Base-by-base conservation (phyloP, 2,329 filamentous ascomycete species). In the Ophiostoma ips region DNA sequence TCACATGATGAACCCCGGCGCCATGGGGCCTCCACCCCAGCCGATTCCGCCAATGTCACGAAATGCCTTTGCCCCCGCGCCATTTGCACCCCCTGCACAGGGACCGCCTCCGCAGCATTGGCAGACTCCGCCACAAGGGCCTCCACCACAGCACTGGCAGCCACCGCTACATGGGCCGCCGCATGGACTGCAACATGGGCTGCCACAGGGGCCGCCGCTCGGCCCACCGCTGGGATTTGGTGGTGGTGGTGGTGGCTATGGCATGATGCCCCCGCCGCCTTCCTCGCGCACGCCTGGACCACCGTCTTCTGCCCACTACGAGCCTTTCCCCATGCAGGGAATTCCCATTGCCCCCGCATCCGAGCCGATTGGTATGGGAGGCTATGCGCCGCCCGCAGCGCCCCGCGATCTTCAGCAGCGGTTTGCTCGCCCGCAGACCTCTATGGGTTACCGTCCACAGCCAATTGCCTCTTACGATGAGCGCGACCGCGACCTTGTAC, bases 361-460 rank as follows among this genome's bases (percentile, higher is more conserved):
- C 8, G 15, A 43, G 21, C 40, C 40, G 15, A 30, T 43, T 10
- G 24, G 16, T 30, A 43, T 43, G 1, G 38, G 21, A 31, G 40
- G 28, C 33, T 31, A 31, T 24, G 8, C 13, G 34, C 46, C 46
- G 13, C 24, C 48, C 2, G 41, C 21, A 5, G 15, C 21, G 3
- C 7, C 40, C 1, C 28, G 40, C 12, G 40, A 43, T 30, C 47
- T 60, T 47, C 48, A 55, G 31, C 38, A 61, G 51, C 55, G 60
- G 50, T 57, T 60, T 51, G 24, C 37, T 30, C 57, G 68, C 13
- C 67, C 67, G 5, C 60, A 62, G 38, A 69, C 68, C 2, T 61
- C 68, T 0, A 64, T 68, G 55, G 66, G 64, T 10, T 63, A 64
- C 51, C 63, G 60, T 9, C 59, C 53, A 12, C 49, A 53, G 9